Evolutionary conservation across 2,329 filamentous ascomycete genomes (phyloP), one percentile per base, ranked within the genome.

Genomic region (Gaeumannomyces sp.): DNA sequence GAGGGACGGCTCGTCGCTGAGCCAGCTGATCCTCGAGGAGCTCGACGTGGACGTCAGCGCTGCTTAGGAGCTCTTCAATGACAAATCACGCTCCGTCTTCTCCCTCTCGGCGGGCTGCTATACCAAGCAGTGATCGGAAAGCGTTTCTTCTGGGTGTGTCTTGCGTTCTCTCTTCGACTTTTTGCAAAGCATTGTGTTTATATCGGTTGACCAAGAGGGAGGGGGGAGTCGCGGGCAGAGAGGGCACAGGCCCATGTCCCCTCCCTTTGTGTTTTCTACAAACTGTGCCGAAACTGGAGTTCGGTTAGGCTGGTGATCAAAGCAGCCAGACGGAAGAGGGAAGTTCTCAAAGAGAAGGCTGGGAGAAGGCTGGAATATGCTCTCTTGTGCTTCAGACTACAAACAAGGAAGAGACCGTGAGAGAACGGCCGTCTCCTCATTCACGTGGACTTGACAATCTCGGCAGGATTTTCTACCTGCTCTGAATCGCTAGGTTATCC

Each of bases 1-100:
- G 65, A 83, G 94, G 61, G 93, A 98, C 75, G 89, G 89, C n/a
- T 86, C 85, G 61, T 90, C 87, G 59, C 78, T 99, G 72, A 87
- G 83, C 50, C 84, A 89, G 50, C 75, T 98, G 65, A 77, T 98
- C 72, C 82, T 85, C 68, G 82, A 88, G 68, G 95, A 99, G 80
- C 79, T 97, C 61, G 88, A 86, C 2, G 79, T 97, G 61, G 82
- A 88, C 66, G 56, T 64, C 58, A 62, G 19, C 60, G 45, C 60
- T 53, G 38, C 75, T 92, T 64, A 74, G 69, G 62, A 64, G 72
- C 65, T 66, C 72, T n/a, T 28, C 27, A 14, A 60, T 50, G 45
- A 19, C 45, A 50, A 8, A 50, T n/a, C 45, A 13, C 45, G 45
- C 45, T 50, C 45, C 16, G 13, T 50, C 22, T 50, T 50, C 45